Base-by-base conservation (phyloP, 2,329 filamentous ascomycete species). In the Fusarium algeriense region DNA sequence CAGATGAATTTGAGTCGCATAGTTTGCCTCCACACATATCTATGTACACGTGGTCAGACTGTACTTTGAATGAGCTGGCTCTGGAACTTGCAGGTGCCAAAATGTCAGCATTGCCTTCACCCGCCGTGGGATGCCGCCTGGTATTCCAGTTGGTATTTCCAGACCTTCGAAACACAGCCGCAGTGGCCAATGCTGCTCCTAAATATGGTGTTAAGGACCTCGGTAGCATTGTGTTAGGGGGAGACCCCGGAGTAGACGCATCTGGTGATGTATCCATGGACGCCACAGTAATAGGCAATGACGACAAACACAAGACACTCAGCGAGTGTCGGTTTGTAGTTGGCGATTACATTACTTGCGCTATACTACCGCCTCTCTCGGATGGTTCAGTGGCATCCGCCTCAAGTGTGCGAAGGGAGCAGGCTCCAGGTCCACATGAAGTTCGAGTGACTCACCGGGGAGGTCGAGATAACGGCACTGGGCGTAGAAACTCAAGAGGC, bases 111-210 rank as follows among this genome's bases (percentile, higher is more conserved):
- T 87, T 97, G 5, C 93, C 94, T 1, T 84, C 87, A 40, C 93
- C 93, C 1, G 88, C 91, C 10, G 87, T 94, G 43, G 95, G 95
- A 67, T 95, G 94, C 12, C 90, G 95, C 58, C 86, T 98, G n/a
- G 90, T 90, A 67, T 98, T 96, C 82, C 92, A 95, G 50, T 88
- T 97, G 20, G 89, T 98, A 58, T 97, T 92, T 79, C 92, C 93
- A 3, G 94, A 97, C 80, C 89, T 92, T 28, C 82, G 81, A 19
- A 77, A 78, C 60, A 70, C 78, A 60, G 70, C 78, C 53, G 66
- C 68, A 34, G 64, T 67, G 67, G 70, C 50, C 44, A 77, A 74
- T 60, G 69, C 71, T 10, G 72, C 67, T 76, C 88, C 69, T 13
- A 88, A 91, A 35, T 97, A 92, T 82, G 86, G 92, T 19, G 90